These are phyloP conservation scores for Endogone sp. DNA, from an alignment of 192 early-diverging fungal species.

Conservation along the genomic window DNA sequence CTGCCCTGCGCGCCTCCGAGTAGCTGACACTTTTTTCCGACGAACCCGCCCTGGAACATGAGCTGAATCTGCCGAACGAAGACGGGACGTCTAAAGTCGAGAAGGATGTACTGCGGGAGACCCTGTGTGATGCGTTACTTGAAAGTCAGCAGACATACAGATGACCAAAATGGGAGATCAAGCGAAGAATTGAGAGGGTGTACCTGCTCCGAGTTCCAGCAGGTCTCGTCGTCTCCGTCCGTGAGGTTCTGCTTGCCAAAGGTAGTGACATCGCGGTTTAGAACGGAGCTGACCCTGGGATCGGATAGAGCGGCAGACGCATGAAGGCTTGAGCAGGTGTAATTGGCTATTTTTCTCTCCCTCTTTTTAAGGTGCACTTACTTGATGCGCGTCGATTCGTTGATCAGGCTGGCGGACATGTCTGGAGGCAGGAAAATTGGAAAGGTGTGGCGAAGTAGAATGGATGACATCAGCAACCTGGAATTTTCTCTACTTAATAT, in stretches of 20 bases:
- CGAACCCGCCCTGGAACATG: conserved; percentile 90
- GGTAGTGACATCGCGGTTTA: conserved; percentile 69
- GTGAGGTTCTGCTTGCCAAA: conserved; percentile 83
- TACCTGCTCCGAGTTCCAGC: conserved; percentile 93
- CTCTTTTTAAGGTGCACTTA: too few species aligned
- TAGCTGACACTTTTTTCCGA: conserved; percentile 63
- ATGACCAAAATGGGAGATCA: background rate
- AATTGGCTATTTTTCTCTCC: too few species aligned
- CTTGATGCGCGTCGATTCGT: too few species aligned
- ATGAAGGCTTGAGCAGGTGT: too few species aligned
- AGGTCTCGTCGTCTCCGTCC: conserved; percentile 79
- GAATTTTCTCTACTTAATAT: too few species aligned
- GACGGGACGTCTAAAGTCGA: conserved; percentile 60
- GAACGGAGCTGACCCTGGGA: conserved; percentile 80
- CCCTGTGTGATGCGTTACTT: conserved; percentile 46
- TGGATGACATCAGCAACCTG: too few species aligned
- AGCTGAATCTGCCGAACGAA: conserved; percentile 35
- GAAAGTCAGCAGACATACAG: background rate
- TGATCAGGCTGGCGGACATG: too few species aligned
- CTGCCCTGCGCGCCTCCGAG: conserved; percentile 34
- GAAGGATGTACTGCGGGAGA: conserved; percentile 66
- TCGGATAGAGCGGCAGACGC: background rate
- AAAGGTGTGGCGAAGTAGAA: too few species aligned
- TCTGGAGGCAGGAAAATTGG: too few species aligned
- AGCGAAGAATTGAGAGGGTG: background rate